Evolutionary conservation across 352 stramenopile genomes (phyloP), one percentile per base, ranked within the genome.

Genomic region (Salisapilia sapeloensis): DNA sequence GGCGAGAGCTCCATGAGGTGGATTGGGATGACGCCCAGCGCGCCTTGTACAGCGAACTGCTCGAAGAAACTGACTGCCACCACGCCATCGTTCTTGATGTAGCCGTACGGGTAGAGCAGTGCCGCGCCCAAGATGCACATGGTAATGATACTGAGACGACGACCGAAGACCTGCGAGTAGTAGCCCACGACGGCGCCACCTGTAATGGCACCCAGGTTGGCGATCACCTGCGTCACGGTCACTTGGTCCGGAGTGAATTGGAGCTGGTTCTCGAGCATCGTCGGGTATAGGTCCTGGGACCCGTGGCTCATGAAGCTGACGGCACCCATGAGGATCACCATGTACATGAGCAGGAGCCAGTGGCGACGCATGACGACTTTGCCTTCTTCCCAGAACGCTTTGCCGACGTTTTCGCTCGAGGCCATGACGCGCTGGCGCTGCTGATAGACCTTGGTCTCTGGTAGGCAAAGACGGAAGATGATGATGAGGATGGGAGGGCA

Each of bases 1-100:
- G 60, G 60, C 9, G 60, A 60, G 7, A 75, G 39, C 42, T 75
- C 60, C 50, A 75, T 64, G 12, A 75, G 41, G 41, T 71, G 53
- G 24, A 71, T 71, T 13, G 57, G 57, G 25, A 71, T 61, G 15
- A 75, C 60, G 16, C 60, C 60, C 56, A 53, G 70, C 21, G 60
- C 60, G 8, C 56, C 56, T 19, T 75, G 56, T 4, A 75, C 49
- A 25, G 48, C 63, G 33, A 61, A 60, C 41, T 71, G 57, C 24
- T 59, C 35, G 33, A 66, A 63, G 33, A 66, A 66, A 11, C 53
- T 54, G 15, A 43, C 47, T 10, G 47, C 40, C 39, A 58, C 46
- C n/a, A 69, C 24, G 10, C 24, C 37, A 13, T 31, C 29, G 27
- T 46, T 40, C 4, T 31, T 34, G 12, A 50, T 40, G 35, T 55